Conservation (phyloP, 2,329 filamentous ascomycete genomes). For the Xenoacremonium recifei region DNA sequence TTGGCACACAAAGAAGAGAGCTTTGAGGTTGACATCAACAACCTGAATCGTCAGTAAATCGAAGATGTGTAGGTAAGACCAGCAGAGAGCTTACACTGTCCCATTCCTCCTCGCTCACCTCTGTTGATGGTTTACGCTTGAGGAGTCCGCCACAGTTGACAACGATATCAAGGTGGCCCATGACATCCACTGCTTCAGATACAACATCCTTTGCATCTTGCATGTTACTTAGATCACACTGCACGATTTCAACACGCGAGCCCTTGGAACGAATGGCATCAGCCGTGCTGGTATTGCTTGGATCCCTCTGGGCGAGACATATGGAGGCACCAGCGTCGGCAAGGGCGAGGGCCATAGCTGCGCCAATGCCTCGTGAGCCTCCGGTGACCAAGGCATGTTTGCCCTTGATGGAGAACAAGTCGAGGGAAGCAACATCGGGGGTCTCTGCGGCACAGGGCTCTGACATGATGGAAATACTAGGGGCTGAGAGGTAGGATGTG, state of each 20-base stretch:
- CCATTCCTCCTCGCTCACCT: slow-evolving; percentile 6
- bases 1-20: slow-evolving; percentile 10
- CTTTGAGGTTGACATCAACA: slow-evolving; percentile 9
- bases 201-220: slow-evolving; percentile 6
- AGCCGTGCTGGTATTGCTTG: slow-evolving; percentile 2
- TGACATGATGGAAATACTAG: too few species aligned
- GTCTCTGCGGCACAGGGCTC: too few species aligned
- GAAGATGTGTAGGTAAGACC: too few species aligned
- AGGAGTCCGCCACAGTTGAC: slow-evolving; percentile 10
- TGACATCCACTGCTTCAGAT: too few species aligned
- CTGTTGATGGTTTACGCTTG: slow-evolving; percentile 1
- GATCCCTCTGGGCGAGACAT: slow-evolving; percentile 8
- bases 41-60: slow-evolving; percentile 1
- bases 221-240: slow-evolving; percentile 6
- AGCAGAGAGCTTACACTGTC: slow-evolving; percentile 1
- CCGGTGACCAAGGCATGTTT: slow-evolving; percentile 10
- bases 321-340: slow-evolving; percentile 8
- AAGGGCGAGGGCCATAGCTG: slow-evolving; percentile 4
- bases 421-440: slow-evolving; percentile 5
- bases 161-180: slow-evolving; percentile 11
- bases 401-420: slow-evolving; percentile 9
- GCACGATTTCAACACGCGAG: neutral
- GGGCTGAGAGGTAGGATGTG: too few species aligned
- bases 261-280: slow-evolving; percentile 7
- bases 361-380: slow-evolving; percentile 7